These are phyloP conservation scores for Andrographis paniculata DNA, from an alignment of 305 asterid species.

Conservation along the genomic window DNA sequence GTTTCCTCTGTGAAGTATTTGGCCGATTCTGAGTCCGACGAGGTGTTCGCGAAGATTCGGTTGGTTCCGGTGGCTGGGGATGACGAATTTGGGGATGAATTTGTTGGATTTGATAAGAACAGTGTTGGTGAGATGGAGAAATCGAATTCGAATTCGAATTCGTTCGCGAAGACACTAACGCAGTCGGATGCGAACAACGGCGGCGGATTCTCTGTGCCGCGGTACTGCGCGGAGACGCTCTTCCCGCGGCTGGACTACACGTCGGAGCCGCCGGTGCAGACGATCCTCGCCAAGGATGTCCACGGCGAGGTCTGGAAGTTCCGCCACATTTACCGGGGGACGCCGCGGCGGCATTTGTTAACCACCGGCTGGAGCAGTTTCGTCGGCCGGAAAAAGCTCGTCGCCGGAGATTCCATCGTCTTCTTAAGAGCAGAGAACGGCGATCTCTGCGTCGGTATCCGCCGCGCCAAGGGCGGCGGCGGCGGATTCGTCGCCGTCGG, in stretches of 20 bases:
- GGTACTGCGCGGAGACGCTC: slow-evolving; percentile 88
- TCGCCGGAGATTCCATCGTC: slow-evolving; percentile 85
- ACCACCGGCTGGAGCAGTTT: slow-evolving; percentile 95
- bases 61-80: slow-evolving; percentile 40
- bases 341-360: slow-evolving; percentile 75
- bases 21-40: slow-evolving; percentile 75
- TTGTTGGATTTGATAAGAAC: slow-evolving; percentile 31
- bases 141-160: slow-evolving; percentile 49
- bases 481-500: not conserved
- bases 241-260: slow-evolving; percentile 76
- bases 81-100: slow-evolving; percentile 26
- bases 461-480: slow-evolving; percentile 50
- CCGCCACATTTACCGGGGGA: slow-evolving; percentile 85
- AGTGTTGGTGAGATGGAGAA: slow-evolving; percentile 38
- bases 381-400: slow-evolving; percentile 82
- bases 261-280: slow-evolving; percentile 90
- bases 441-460: slow-evolving; percentile 64
- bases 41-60: slow-evolving; percentile 55
- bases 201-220: slow-evolving; percentile 86
- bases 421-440: slow-evolving; percentile 75
- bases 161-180: slow-evolving; percentile 81
- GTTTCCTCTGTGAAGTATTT: slow-evolving; percentile 50
- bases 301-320: slow-evolving; percentile 77
- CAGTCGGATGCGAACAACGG: slow-evolving; percentile 96
- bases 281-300: slow-evolving; percentile 65